Percentiles rank a stretch among this genome's conserved stretches.
Evolutionary conservation across 805 yeast genomes (phyloP).

Genomic region (Ogataea parapolymorpha): DNA sequence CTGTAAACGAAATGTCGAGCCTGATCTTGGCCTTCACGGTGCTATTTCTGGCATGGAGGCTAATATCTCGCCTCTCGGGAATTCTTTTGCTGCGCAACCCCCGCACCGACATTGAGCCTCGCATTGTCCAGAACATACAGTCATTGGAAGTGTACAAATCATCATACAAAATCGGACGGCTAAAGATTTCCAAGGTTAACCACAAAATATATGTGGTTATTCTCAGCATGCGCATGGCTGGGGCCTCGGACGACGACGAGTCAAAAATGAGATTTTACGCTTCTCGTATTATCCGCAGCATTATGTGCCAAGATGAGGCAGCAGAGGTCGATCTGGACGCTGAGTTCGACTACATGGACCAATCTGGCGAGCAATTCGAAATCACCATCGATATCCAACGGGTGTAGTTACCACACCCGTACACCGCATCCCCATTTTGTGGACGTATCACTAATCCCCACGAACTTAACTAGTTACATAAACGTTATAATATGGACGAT

Average conservation of each 20-base stretch:
- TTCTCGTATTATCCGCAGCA: conserved; percentile 38
- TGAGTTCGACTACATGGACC: conserved; percentile 27
- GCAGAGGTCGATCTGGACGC: conserved; percentile 18
- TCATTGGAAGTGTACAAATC: conserved; percentile 50
- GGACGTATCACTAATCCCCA: background rate
- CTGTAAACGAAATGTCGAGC: conserved; percentile 26
- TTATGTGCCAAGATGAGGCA: conserved; percentile 24
- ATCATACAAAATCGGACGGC: conserved; percentile 43
- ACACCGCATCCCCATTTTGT: conserved; percentile 1
- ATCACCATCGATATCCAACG: conserved; percentile 41
- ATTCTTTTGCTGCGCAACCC: conserved; percentile 55
- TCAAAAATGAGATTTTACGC: conserved; percentile 49
- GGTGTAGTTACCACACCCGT: conserved; percentile 8
- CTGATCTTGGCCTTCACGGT: conserved; percentile 25
- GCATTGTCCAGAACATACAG: conserved; percentile 45
- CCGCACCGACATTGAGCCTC: conserved; percentile 33
- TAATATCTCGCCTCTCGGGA: conserved; percentile 50
- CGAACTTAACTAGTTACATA: background rate
- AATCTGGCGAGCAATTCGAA: conserved; percentile 35
- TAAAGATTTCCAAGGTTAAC: conserved; percentile 61
- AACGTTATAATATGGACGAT: conserved; percentile 4
- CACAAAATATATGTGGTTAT: conserved; percentile 58
- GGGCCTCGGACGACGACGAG: conserved; percentile 74
- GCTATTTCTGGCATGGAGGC: conserved; percentile 27
- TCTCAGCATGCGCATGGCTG: conserved; percentile 53